Conservation (phyloP, 345 rosid species). For the Firmiana major region DNA sequence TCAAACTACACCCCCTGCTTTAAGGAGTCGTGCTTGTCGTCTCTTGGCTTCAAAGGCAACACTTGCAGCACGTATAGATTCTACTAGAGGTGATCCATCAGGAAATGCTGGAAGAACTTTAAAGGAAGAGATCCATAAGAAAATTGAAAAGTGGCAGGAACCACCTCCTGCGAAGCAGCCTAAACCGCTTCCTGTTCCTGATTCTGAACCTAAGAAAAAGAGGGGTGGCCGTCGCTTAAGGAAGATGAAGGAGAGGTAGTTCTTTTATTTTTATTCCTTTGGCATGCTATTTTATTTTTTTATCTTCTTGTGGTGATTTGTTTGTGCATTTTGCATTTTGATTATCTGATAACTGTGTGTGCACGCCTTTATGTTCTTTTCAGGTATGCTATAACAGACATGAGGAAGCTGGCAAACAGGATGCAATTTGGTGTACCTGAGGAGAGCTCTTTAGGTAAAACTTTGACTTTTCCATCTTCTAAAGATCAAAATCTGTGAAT, state of each 20-base stretch:
- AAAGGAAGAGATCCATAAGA: constrained; percentile 69
- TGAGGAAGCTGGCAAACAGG: constrained; percentile 96
- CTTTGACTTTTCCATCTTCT: not conserved
- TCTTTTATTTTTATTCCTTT: not conserved
- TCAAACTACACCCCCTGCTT: constrained; percentile 75
- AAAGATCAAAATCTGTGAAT: not conserved
- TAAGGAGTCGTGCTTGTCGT: constrained; percentile 73
- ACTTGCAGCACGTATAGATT: constrained; percentile 84
- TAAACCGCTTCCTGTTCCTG: constrained; percentile 96
- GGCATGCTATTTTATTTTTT: not conserved
- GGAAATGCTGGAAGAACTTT: constrained; percentile 72
- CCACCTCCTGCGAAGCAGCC: constrained; percentile 98
- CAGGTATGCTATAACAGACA: constrained; percentile 94
- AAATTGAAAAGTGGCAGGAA: constrained; percentile 97
- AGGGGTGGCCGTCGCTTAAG: constrained; percentile 95
- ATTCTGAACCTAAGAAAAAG: constrained; percentile 96
- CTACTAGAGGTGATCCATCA: constrained; percentile 74
- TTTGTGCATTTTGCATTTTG: constrained; percentile 12
- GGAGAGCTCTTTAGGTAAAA: constrained; percentile 88
- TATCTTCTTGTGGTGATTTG: not conserved
- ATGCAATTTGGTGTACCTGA: constrained; percentile 96
- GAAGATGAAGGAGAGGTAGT: constrained; percentile 94
- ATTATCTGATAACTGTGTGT: not conserved
- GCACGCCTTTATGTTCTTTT: not conserved
- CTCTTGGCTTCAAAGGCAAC: constrained; percentile 84